phyloP scores from a whole-genome alignment of 73 alveolate genomes.

The Paramecium sonneborni region DNA sequence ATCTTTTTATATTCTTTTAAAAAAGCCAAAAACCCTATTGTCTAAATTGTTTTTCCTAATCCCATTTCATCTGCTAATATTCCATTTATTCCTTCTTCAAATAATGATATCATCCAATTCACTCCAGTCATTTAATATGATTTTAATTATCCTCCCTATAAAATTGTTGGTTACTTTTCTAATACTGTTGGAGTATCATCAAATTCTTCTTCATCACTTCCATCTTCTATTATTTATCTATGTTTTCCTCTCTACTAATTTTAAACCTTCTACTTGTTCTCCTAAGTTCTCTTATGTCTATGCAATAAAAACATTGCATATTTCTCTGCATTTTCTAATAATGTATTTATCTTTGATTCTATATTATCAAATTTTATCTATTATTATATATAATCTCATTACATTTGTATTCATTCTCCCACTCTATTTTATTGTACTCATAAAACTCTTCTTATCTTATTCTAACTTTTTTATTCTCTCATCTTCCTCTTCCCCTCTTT shows the following conservation, averaged over 20 bases:
- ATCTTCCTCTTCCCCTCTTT: background rate
- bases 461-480: constrained; percentile 1
- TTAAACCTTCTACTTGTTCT: constrained; percentile 14
- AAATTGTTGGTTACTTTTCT: constrained; percentile 45
- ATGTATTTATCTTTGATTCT: constrained; percentile 50
- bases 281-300: constrained; percentile 52
- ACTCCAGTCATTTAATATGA: constrained; percentile 95
- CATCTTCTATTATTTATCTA: constrained; percentile 45
- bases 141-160: constrained; percentile 60
- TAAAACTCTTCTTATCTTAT: background rate
- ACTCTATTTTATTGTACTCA: background rate
- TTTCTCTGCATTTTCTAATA: constrained; percentile 61
- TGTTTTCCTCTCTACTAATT: constrained; percentile 42
- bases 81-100: constrained; percentile 91
- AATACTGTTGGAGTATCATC: constrained; percentile 61
- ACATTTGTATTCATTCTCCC: background rate
- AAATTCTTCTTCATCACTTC: constrained; percentile 39
- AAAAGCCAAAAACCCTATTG: constrained; percentile 76
- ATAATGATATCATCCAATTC: constrained; percentile 92
- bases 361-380: constrained; percentile 44
- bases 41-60: constrained; percentile 85
- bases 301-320: constrained; percentile 61
- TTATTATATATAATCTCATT: background rate
- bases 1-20: constrained; percentile 75
- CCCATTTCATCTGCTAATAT: constrained; percentile 95